Evolutionary conservation across 2,329 filamentous ascomycete genomes (phyloP), one percentile per base, ranked within the genome.

Genomic region (Tolypocladium tropicale): DNA sequence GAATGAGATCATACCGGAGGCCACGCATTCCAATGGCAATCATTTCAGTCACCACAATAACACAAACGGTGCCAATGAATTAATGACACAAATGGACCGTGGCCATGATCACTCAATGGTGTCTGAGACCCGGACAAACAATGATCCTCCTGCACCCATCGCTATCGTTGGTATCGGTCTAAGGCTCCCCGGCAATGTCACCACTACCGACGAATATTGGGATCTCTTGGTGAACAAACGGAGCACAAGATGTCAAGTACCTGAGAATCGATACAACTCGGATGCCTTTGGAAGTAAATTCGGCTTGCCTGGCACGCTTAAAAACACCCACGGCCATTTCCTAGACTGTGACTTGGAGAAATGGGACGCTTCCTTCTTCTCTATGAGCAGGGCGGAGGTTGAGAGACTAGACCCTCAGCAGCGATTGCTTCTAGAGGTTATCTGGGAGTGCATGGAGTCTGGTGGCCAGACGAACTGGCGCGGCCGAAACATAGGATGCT

Each of bases 141-240:
- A 28, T 18, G 43, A 7, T 1, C 43, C 43, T 10, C 52, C 53
- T 12, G 54, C 56, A n/a, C 65, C 68, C 6, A 64, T 71, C 23
- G 69, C 69, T 25, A 67, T 71, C 41, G 59, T 65, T 12, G 69
- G 69, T n/a, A 67, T 70, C 58, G 69, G 60, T 1, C 58, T 69
- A 56, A 63, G 67, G 9, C 64, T 71, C 3, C 69, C 69, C 0
- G 68, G 69, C 2, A 59, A 62, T 1, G 58, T 72, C 7, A 51
- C 56, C 1, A 62, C 62, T 33, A 54, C 62, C 0, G 53, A 62
- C 9, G 62, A 60, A 4, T 68, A 66, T 43, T 73, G 69, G 69
- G 61, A 68, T 46, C 58, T 72, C 3, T 58, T 73, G 0, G 18
- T 64, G 46, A 66, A 69, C 46, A 65, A 66, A 28, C 57, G 56